These are phyloP conservation scores for Sporobolomyces roseus DNA, from an alignment of 768 basidiomycete species.

Conservation along the genomic window DNA sequence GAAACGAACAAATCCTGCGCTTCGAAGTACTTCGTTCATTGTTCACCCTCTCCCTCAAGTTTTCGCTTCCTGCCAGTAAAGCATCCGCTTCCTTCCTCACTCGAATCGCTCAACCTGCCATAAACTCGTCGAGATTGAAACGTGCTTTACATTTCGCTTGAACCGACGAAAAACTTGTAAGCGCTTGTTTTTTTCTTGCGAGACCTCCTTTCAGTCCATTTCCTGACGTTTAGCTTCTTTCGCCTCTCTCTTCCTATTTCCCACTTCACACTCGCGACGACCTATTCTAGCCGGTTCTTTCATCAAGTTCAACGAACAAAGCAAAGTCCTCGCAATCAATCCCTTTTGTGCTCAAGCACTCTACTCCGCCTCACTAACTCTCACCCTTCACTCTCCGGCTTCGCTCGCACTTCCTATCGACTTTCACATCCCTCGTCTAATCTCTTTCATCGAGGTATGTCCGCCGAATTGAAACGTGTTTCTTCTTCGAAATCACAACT, in stretches of 20 bases:
- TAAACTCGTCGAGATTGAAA: conserved; percentile 21
- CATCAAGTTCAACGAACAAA: too few species aligned
- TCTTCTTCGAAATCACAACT: too few species aligned
- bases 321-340: too few species aligned
- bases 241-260: background rate
- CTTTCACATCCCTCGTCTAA: background rate
- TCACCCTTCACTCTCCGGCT: background rate
- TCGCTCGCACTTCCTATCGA: background rate
- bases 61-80: background rate
- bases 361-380: too few species aligned
- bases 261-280: background rate
- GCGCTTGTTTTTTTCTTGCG: conserved; percentile 11
- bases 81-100: conserved; percentile 3
- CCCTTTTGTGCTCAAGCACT: too few species aligned
- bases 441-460: background rate
- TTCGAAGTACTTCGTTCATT: too few species aligned
- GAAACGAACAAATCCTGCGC: conserved; percentile 8
- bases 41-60: background rate
- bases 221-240: conserved; percentile 7
- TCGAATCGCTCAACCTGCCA: background rate
- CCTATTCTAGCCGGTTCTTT: background rate
- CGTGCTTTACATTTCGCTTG: conserved; percentile 15
- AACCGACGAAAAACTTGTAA: conserved; percentile 12
- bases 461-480: too few species aligned
- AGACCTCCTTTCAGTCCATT: conserved; percentile 5